Evolutionary conservation across 1,284 basidiomycete species (phyloP), one percentile per base, ranked within the genome.

Genomic region (Cerioporus squamosus): DNA sequence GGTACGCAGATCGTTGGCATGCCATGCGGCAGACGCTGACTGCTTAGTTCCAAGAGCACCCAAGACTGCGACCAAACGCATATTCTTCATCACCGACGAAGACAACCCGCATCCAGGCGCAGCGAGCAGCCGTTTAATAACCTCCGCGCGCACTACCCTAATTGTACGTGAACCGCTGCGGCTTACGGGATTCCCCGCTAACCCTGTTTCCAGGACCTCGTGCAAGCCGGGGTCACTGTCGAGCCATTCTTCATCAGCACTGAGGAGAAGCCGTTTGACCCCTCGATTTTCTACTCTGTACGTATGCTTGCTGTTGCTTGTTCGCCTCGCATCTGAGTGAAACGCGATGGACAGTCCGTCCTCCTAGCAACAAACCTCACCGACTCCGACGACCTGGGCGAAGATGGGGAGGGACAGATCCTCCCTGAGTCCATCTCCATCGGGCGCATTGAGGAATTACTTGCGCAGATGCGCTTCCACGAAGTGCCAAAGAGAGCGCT

Each of bases 201-300:
- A 67, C 36, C 62, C 44, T n/a, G 18, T 12, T 51, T 60, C 48
- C 24, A 95, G 93, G 95, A 97, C 72, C 79, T 97, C 42, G 81
- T 82, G 3, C 88, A 94, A 71, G 84, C 90, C 7, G 94, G 94
- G 0, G 88, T 94, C 33, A 84, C 82, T 7, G 81, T 98, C 49
- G 93, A 96, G 68, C 94, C 97, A 0, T 98, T 96, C 75, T 97
- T 98, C 75, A 93, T 99, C 68, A 86, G 85, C 64, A 85, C 85
- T 0, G 76, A 82, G 3, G 83, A 87, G 7, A 86, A 87, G 50
- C 78, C 81, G 0, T 97, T 97, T 65, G 85, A 93, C 52, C 77
- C 90, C 4, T 79, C 83, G 15, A 87, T 85, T 43, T 98, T 97
- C 75, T 99, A 94, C 75, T 88, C 90, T 22, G 95, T 96, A 61